Evolutionary conservation across 2,329 filamentous ascomycete species (phyloP).

Genomic region (Botryotinia calthae): DNA sequence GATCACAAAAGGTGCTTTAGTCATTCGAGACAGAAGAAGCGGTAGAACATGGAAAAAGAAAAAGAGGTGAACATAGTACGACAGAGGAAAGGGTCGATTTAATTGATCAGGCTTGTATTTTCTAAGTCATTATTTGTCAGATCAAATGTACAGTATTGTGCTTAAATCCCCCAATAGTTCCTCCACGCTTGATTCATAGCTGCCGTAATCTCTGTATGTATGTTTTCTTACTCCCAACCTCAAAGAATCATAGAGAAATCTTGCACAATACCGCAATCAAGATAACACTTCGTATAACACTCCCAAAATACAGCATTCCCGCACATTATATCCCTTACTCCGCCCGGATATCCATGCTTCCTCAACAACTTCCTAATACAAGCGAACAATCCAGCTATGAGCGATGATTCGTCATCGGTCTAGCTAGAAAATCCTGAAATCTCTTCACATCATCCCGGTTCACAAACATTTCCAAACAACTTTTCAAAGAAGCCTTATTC

Average conservation of each 20-base stretch:
- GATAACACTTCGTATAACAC: neutral
- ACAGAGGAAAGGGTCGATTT: neutral
- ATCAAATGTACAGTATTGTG: neutral
- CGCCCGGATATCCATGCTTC: neutral
- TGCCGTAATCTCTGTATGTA: neutral
- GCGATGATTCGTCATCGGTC: neutral
- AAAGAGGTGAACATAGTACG: neutral
- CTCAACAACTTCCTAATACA: rapidly evolving
- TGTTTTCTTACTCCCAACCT: neutral
- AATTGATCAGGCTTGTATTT: neutral
- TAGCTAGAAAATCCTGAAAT: neutral
- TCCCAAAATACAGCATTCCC: neutral
- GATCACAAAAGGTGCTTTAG: neutral
- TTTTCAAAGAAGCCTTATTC: neutral
- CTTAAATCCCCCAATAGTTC: neutral
- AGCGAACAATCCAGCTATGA: neutral
- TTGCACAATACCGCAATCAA: neutral
- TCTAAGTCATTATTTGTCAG: neutral
- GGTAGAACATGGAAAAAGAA: neutral
- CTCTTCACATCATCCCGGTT: neutral
- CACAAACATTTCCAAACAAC: neutral
- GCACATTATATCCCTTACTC: neutral
- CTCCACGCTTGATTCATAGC: neutral
- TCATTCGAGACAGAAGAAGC: no score
- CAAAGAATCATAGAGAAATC: neutral